Conservation (phyloP, 2,329 filamentous ascomycete genomes). For the Fusarium mundagurra region DNA sequence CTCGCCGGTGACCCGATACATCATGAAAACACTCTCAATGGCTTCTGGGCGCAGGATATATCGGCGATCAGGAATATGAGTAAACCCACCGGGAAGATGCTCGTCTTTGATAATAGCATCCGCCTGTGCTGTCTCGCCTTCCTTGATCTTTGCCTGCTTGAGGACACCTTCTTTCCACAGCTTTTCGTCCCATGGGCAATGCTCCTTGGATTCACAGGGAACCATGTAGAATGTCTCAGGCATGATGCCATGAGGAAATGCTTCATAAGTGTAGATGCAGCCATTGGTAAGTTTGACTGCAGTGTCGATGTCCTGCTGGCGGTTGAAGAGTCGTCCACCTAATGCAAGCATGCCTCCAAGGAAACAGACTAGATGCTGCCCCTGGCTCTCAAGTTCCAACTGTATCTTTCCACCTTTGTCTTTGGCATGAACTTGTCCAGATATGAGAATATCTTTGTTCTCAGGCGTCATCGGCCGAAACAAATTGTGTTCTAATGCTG, state of each 20-base stretch:
- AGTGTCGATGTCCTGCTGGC: conserved; percentile 53
- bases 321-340: conserved; percentile 56
- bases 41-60: conserved; percentile 64
- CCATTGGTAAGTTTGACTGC: conserved; percentile 59
- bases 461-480: conserved; percentile 69
- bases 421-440: conserved; percentile 51
- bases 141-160: conserved; percentile 37
- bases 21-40: conserved; percentile 63
- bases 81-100: conserved; percentile 67
- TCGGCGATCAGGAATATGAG: conserved; percentile 60
- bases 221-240: conserved; percentile 59
- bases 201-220: conserved; percentile 50
- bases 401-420: conserved; percentile 46
- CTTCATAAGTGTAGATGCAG: conserved; percentile 62
- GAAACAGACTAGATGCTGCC: conserved; percentile 61
- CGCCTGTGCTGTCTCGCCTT: conserved; percentile 29
- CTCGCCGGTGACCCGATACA: conserved; percentile 63
- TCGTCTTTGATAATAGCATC: conserved; percentile 44
- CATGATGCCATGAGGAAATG: conserved; percentile 61
- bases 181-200: conserved; percentile 50
- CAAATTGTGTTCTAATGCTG: conserved; percentile 65
- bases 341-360: conserved; percentile 62
- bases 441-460: conserved; percentile 64
- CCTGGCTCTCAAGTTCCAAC: conserved; percentile 46
- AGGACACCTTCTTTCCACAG: conserved; percentile 49